Evolutionary conservation across 306 rosid species (phyloP).

Genomic region (Dryas octopetala): DNA sequence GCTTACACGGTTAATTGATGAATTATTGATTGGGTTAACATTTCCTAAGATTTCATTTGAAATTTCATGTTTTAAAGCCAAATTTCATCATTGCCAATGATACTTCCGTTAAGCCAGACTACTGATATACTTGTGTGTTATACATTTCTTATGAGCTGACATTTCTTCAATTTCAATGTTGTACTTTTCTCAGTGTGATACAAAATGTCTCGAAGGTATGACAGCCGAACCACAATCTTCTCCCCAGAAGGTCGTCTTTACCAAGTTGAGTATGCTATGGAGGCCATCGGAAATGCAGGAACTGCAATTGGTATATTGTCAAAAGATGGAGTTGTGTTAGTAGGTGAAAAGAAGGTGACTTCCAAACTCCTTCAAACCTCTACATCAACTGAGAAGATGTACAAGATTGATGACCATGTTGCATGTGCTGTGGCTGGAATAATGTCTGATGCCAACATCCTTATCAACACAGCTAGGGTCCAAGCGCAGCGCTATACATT

Average conservation of each 20-base stretch:
- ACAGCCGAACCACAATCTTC: slow-evolving; percentile 43
- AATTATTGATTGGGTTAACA: neutral
- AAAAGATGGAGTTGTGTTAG: slow-evolving; percentile 42
- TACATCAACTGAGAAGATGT: slow-evolving; percentile 46
- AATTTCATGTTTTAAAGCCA: neutral
- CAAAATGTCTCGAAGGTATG: slow-evolving; percentile 45
- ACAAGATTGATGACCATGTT: slow-evolving; percentile 46
- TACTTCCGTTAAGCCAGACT: neutral
- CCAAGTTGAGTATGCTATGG: slow-evolving; percentile 49
- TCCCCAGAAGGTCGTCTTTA: slow-evolving; percentile 47
- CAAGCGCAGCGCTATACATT: slow-evolving; percentile 44
- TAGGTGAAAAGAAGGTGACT: slow-evolving; percentile 46
- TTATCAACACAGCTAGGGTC: slow-evolving; percentile 45
- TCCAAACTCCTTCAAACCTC: slow-evolving; percentile 47
- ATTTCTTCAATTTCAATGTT: neutral
- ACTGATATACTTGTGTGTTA: neutral
- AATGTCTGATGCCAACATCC: slow-evolving; percentile 48
- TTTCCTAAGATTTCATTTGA: neutral
- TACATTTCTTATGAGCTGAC: neutral
- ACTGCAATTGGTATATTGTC: slow-evolving; percentile 45
- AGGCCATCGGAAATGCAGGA: slow-evolving; percentile 49
- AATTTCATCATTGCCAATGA: neutral
- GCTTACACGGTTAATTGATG: neutral
- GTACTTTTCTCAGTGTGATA: slow-evolving; percentile 15
- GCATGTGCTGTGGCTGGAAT: slow-evolving; percentile 48